Percentiles rank a stretch among this genome's conserved stretches.
Conservation (phyloP, 805 yeast genomes). For the Metschnikowia vanudenii region DNA sequence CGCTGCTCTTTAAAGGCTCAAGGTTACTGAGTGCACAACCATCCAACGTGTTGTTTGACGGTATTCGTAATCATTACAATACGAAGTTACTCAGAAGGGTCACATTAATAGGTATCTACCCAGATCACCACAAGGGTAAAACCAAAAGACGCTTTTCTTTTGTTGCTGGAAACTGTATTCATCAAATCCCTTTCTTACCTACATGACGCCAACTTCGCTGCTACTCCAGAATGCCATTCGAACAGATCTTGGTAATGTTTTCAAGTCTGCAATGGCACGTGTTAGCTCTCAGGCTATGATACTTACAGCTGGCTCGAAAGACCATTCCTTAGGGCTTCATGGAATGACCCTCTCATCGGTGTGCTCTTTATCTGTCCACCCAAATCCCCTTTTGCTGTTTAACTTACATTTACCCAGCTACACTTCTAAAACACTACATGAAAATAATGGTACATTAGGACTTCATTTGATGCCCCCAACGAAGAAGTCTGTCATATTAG, state of each 20-base stretch:
- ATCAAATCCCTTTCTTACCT: not conserved
- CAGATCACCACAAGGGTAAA: not conserved
- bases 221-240: constrained; percentile 1
- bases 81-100: too few relatives aligned
- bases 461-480: constrained; percentile 73
- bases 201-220: constrained; percentile 6
- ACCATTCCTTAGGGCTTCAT: constrained; percentile 31
- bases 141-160: not conserved
- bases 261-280: constrained; percentile 36
- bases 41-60: too few relatives aligned
- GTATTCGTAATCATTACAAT: too few relatives aligned
- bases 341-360: constrained; percentile 89
- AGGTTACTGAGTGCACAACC: too few relatives aligned
- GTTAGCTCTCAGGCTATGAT: constrained; percentile 45
- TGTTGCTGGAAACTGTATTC: too few relatives aligned
- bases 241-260: constrained; percentile 11
- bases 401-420: constrained; percentile 84
- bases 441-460: constrained; percentile 53
- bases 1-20: too few relatives aligned
- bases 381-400: constrained; percentile 78
- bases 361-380: constrained; percentile 74
- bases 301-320: constrained; percentile 30
- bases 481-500: constrained; percentile 51
- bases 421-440: constrained; percentile 67
- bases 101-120: too few relatives aligned